These are phyloP conservation scores for Triticum urartu DNA, from an alignment of 176 grass and related monocot species.

Conservation along the genomic window DNA sequence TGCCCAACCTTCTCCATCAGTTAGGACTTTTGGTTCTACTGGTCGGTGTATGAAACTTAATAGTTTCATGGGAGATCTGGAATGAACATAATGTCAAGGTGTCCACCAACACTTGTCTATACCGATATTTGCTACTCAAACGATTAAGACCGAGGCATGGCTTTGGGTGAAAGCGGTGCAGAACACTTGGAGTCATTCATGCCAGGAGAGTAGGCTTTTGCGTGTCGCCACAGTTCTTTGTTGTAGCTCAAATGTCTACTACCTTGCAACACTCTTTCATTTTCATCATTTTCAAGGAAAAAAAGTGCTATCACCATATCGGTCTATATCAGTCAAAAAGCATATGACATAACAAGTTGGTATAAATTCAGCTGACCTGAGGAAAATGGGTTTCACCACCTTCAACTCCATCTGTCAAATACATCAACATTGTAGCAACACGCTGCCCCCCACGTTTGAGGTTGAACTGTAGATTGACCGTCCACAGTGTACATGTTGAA, in stretches of 20 bases:
- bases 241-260: no score
- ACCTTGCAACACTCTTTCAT: neutral
- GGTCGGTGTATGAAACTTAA: no score
- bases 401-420: conserved; percentile 95
- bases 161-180: no score
- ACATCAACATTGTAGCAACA: conserved; percentile 95
- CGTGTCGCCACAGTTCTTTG: neutral
- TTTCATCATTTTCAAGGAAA: neutral
- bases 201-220: neutral
- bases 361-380: conserved; percentile 40
- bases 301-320: neutral
- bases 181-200: no score
- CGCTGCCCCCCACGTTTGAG: conserved; percentile 84
- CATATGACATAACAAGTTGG: neutral
- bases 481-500: neutral
- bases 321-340: neutral
- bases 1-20: no score
- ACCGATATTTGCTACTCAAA: no score
- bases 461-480: conserved; percentile 61
- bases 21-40: no score
- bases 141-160: no score
- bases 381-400: conserved; percentile 96
- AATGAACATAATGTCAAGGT: no score
- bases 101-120: no score
- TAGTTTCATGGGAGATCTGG: no score